Evolutionary conservation across 2,329 filamentous ascomycete species (phyloP).

Genomic region (Colletotrichum endophyticum): DNA sequence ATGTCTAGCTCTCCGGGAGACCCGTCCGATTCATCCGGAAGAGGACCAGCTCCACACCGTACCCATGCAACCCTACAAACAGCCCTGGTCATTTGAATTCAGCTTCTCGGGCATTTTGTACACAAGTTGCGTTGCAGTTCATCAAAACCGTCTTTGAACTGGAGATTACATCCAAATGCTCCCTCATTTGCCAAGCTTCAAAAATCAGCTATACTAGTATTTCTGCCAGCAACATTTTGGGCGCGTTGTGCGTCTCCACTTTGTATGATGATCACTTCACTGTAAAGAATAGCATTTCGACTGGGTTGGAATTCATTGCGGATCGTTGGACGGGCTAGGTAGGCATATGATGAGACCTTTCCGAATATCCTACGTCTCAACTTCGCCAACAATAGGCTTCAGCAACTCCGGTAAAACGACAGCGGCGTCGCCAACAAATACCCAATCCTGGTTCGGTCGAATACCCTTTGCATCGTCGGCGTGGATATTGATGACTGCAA

Average conservation of each 20-base stretch:
- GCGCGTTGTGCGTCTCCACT: neutral
- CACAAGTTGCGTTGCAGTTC: neutral
- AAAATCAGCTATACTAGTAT: neutral
- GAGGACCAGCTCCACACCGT: neutral
- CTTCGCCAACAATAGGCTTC: slow-evolving; percentile 11
- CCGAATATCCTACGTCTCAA: neutral
- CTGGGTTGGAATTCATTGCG: neutral
- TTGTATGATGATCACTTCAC: no score
- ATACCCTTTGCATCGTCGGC: slow-evolving; percentile 26
- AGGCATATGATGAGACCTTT: neutral
- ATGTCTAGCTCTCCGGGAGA: neutral
- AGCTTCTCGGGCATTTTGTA: neutral
- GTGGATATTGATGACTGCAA: slow-evolving; percentile 71
- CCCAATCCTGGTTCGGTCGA: slow-evolving; percentile 11
- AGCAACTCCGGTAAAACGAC: slow-evolving; percentile 14
- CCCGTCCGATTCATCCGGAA: neutral
- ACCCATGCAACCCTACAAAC: neutral
- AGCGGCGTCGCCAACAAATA: slow-evolving; percentile 21
- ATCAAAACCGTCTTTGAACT: neutral
- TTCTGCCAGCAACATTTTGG: neutral
- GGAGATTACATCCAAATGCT: neutral
- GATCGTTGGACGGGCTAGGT: accelerated
- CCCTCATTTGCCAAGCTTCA: neutral
- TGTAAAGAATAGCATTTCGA: no score
- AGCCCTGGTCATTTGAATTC: neutral